These are phyloP conservation scores for Chernovozyma sophiae-reginae DNA, from an alignment of 1,139 yeast species.

Conservation along the genomic window DNA sequence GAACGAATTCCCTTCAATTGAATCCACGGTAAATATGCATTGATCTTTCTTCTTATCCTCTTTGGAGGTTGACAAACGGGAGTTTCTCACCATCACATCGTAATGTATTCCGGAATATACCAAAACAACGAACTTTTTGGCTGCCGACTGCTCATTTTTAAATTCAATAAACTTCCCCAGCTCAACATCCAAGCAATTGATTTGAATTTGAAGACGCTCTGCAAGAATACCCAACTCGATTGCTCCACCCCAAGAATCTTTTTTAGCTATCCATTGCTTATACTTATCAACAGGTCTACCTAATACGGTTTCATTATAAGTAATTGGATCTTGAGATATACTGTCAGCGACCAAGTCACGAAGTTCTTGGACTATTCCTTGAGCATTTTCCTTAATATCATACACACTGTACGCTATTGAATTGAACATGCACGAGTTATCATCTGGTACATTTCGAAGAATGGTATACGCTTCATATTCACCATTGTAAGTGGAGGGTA, in stretches of 20 bases:
- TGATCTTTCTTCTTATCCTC: conserved; percentile 26
- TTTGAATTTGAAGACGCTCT: conserved; percentile 47
- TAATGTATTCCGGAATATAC: conserved; percentile 76
- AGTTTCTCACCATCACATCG: conserved; percentile 53
- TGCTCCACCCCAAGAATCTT: conserved; percentile 83
- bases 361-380: conserved; percentile 19
- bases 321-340: conserved; percentile 40
- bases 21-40: conserved; percentile 33
- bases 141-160: conserved; percentile 32
- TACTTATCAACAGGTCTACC: conserved; percentile 52
- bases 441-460: conserved; percentile 67
- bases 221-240: conserved; percentile 70
- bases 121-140: conserved; percentile 45
- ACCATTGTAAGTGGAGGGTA: conserved; percentile 25
- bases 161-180: conserved; percentile 59
- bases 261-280: conserved; percentile 56
- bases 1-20: conserved; percentile 24
- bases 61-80: conserved; percentile 19
- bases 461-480: conserved; percentile 27
- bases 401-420: conserved; percentile 57
- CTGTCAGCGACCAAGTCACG: conserved; percentile 44
- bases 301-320: conserved; percentile 55
- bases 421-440: conserved; percentile 76
- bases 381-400: conserved; percentile 12
- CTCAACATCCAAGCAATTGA: conserved; percentile 66